Percentiles rank a stretch among this genome's conserved stretches.
phyloP scores from a whole-genome alignment of 164 flowering plant genomes.

The Cinnamomum chago region DNA sequence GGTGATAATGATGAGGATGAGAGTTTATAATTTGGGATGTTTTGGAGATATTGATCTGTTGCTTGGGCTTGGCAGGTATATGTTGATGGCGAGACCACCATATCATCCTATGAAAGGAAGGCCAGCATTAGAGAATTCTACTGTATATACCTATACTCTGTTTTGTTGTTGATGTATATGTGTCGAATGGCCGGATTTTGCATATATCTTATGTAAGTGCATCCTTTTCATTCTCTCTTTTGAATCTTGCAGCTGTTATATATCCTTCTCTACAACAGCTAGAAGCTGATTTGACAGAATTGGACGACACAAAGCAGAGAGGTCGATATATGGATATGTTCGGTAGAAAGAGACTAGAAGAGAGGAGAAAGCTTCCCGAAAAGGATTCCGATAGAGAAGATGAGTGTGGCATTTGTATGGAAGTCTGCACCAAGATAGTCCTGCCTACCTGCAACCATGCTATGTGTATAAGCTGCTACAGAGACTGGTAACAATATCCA shows the following conservation, averaged over 20 bases:
- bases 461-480: constrained; percentile 92
- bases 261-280: constrained; percentile 79
- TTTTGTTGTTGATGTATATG: background rate
- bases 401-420: constrained; percentile 90
- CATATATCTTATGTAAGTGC: background rate
- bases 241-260: constrained; percentile 55
- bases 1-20: too few relatives aligned
- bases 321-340: constrained; percentile 15
- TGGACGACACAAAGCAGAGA: constrained; percentile 25
- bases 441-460: constrained; percentile 89
- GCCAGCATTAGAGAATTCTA: constrained; percentile 20
- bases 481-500: constrained; percentile 55
- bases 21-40: background rate
- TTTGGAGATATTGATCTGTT: background rate
- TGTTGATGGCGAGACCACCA: constrained; percentile 11
- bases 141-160: background rate
- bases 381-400: constrained; percentile 72
- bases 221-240: background rate
- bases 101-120: constrained; percentile 11
- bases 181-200: background rate
- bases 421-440: constrained; percentile 75
- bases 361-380: constrained; percentile 26
- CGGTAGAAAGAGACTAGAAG: constrained; percentile 39
- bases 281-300: constrained; percentile 46
- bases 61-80: constrained; percentile 5